These are phyloP conservation scores for Heterococcus sp. DNA, from an alignment of 108 stramenopile genomes.

Conservation along the genomic window DNA sequence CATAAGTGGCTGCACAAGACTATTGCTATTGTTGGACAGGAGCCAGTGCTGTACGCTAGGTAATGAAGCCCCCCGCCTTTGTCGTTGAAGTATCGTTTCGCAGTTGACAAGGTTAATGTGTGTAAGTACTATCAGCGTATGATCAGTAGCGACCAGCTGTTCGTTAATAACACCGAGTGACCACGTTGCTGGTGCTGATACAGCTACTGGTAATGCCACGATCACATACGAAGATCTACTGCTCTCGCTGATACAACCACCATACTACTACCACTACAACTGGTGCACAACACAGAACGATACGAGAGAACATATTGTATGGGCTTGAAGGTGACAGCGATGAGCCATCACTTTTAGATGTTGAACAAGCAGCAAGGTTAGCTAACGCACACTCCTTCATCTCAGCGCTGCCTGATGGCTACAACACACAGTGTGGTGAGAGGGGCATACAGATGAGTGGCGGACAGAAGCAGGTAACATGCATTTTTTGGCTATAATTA, in stretches of 20 bases:
- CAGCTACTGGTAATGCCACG: too few relatives aligned
- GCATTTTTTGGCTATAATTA: too few relatives aligned
- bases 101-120: too few relatives aligned
- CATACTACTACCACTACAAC: too few relatives aligned
- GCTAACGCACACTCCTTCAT: constrained; percentile 56
- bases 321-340: constrained; percentile 47
- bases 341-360: constrained; percentile 17
- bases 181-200: too few relatives aligned
- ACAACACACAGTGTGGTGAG: constrained; percentile 86
- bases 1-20: constrained; percentile 45
- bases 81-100: too few relatives aligned
- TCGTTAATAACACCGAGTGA: too few relatives aligned
- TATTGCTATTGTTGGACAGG: constrained; percentile 47
- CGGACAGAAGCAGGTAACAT: constrained; percentile 13
- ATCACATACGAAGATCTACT: too few relatives aligned
- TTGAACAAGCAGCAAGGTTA: constrained; percentile 25
- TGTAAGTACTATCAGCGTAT: too few relatives aligned
- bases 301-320: constrained; percentile 48
- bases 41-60: constrained; percentile 47
- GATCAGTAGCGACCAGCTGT: too few relatives aligned
- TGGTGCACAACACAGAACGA: constrained; percentile 27
- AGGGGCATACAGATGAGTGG: constrained; percentile 82
- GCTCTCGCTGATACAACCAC: too few relatives aligned
- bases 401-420: constrained; percentile 49
- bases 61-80: too few relatives aligned